These are phyloP conservation scores for Saturnispora serradocipensis DNA, from an alignment of 805 yeast species.

Conservation along the genomic window DNA sequence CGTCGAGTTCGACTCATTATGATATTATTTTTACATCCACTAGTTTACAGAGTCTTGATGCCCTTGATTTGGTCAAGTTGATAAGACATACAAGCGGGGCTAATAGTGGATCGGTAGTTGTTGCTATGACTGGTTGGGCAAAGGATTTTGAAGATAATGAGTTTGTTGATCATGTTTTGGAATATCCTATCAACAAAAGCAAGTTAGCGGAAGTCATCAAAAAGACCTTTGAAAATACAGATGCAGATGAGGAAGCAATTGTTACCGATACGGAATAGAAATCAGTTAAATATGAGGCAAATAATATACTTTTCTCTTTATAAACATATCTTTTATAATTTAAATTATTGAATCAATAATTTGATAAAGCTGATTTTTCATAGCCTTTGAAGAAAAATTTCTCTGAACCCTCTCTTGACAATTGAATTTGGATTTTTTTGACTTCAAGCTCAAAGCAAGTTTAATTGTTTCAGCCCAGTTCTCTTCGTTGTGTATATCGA, in stretches of 20 bases:
- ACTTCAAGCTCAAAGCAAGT: constrained; percentile 25
- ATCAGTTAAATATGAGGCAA: background rate
- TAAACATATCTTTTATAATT: background rate
- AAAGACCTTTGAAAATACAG: constrained; percentile 10
- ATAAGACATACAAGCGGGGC: constrained; percentile 66
- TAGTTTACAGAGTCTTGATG: constrained; percentile 55
- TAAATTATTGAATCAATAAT: constrained; percentile 10
- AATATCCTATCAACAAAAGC: constrained; percentile 50
- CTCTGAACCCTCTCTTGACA: constrained; percentile 27
- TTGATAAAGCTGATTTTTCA: constrained; percentile 25
- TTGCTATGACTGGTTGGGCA: constrained; percentile 64
- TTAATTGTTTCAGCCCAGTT: constrained; percentile 48
- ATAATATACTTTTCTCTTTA: background rate
- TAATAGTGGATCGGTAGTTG: constrained; percentile 69
- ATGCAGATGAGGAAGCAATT: constrained; percentile 25
- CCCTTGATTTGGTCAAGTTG: constrained; percentile 68
- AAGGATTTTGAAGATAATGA: constrained; percentile 51
- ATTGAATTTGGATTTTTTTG: constrained; percentile 19
- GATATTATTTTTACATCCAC: constrained; percentile 76
- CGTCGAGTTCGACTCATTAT: constrained; percentile 75
- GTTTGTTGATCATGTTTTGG: constrained; percentile 60
- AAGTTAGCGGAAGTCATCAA: constrained; percentile 27
- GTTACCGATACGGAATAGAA: constrained; percentile 26
- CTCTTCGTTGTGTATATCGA: constrained; percentile 33
- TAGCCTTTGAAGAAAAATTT: constrained; percentile 37